Conservation (phyloP, 2,329 filamentous ascomycete species). For the Trichoderma breve region DNA sequence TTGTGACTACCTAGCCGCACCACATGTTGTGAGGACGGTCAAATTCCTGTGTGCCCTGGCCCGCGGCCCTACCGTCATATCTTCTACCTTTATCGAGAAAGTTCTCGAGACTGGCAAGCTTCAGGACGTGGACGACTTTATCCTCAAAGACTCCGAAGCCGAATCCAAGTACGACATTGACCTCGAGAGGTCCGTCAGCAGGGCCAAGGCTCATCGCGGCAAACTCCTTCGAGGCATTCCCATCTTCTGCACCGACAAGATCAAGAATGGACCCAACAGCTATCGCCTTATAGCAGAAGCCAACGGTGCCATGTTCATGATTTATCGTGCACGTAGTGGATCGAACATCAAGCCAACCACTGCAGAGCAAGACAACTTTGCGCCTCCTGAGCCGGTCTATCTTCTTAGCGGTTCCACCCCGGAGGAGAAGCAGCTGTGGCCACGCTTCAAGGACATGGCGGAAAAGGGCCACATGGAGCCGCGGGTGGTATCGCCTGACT, state of each 20-base stretch:
- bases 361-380: constrained; percentile 61
- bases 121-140: constrained; percentile 62
- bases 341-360: constrained; percentile 64
- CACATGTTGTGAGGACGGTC: constrained; percentile 80
- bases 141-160: constrained; percentile 67
- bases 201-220: constrained; percentile 74
- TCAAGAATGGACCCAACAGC: constrained; percentile 78
- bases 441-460: constrained; percentile 76
- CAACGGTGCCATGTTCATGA: constrained; percentile 80
- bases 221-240: constrained; percentile 71
- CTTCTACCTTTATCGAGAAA: constrained; percentile 73
- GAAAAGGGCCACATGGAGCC: constrained; percentile 74
- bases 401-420: constrained; percentile 68
- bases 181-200: constrained; percentile 63
- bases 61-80: constrained; percentile 73
- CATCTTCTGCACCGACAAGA: constrained; percentile 79
- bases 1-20: constrained; percentile 85
- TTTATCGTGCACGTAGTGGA: constrained; percentile 72
- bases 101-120: constrained; percentile 68
- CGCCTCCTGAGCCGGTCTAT: constrained; percentile 71
- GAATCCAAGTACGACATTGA: constrained; percentile 71
- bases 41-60: constrained; percentile 92
- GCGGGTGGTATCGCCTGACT: constrained; percentile 79
- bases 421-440: constrained; percentile 74
- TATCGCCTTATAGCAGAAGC: constrained; percentile 83